Conservation (phyloP, 73 alveolate genomes). For the Paramecium sexaurelia region DNA sequence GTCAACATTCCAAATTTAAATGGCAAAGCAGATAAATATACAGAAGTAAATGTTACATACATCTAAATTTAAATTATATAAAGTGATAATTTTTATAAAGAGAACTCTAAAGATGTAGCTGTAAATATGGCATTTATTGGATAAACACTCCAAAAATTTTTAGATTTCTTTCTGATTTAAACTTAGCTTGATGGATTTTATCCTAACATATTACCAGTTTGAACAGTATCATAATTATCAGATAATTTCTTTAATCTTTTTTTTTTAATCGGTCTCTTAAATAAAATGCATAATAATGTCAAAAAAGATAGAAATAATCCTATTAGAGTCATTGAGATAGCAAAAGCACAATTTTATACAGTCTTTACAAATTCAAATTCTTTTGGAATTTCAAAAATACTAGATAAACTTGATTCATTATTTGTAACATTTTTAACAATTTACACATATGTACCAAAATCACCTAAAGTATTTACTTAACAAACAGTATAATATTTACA, state of each 20-base stretch:
- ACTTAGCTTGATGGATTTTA: background rate
- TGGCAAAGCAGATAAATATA: background rate
- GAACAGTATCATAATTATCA: background rate
- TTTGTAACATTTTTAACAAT: background rate
- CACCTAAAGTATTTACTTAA: background rate
- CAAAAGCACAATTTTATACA: conserved; percentile 38
- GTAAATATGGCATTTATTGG: conserved; percentile 18
- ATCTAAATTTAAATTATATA: background rate
- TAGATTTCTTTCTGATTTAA: background rate
- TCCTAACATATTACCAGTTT: background rate
- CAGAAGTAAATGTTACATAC: conserved; percentile 25
- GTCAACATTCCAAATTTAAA: conserved; percentile 36
- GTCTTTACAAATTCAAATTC: background rate
- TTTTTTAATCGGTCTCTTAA: background rate
- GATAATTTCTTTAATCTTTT: background rate
- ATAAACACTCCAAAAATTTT: conserved; percentile 37
- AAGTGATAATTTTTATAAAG: conserved; percentile 17
- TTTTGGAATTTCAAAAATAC: background rate
- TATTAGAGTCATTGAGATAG: background rate
- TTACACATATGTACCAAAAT: background rate
- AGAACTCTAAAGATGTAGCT: background rate
- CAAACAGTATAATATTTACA: conserved; percentile 43
- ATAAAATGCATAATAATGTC: background rate
- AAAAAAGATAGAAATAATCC: background rate
- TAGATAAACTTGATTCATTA: background rate